These are phyloP conservation scores for Acrodontium crateriforme DNA, from an alignment of 2,329 filamentous ascomycete species.

Conservation along the genomic window DNA sequence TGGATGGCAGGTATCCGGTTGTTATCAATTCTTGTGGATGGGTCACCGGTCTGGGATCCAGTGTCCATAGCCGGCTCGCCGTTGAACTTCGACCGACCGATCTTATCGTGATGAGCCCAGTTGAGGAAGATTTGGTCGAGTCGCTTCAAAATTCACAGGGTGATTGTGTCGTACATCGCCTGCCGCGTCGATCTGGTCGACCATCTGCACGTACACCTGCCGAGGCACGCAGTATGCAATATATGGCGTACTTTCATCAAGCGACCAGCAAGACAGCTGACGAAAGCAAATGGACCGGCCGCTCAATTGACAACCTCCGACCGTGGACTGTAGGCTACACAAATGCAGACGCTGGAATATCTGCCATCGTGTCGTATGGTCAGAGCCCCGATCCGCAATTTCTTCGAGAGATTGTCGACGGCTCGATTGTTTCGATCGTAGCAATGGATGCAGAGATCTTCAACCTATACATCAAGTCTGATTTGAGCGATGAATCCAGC, in stretches of 20 bases:
- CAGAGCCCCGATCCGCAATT: slow-evolving; percentile 46
- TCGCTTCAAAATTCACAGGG: slow-evolving; percentile 10
- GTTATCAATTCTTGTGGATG: slow-evolving; percentile 65
- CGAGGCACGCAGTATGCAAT: slow-evolving; percentile 59
- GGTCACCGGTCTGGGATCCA: slow-evolving; percentile 56
- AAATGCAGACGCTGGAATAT: slow-evolving; percentile 38
- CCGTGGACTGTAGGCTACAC: slow-evolving; percentile 52
- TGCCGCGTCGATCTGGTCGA: slow-evolving; percentile 48
- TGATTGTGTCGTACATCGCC: slow-evolving; percentile 28
- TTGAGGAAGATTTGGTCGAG: slow-evolving; percentile 37
- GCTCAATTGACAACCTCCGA: slow-evolving; percentile 40
- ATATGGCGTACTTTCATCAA: slow-evolving; percentile 64
- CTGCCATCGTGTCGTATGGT: slow-evolving; percentile 55
- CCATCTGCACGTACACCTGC: slow-evolving; percentile 45
- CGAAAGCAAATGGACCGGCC: slow-evolving; percentile 33
- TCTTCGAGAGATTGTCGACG: slow-evolving; percentile 53
- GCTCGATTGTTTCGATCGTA: slow-evolving; percentile 54
- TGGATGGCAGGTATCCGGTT: slow-evolving; percentile 38
- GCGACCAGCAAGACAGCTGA: not conserved
- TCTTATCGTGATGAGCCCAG: slow-evolving; percentile 54
- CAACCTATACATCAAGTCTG: not conserved
- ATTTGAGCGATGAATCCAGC: not conserved
- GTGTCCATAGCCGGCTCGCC: slow-evolving; percentile 36
- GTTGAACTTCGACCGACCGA: too few species aligned
- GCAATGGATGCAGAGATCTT: slow-evolving; percentile 34